Conservation (phyloP, 192 early-diverging fungal genomes). For the Powellomyces hirtus region DNA sequence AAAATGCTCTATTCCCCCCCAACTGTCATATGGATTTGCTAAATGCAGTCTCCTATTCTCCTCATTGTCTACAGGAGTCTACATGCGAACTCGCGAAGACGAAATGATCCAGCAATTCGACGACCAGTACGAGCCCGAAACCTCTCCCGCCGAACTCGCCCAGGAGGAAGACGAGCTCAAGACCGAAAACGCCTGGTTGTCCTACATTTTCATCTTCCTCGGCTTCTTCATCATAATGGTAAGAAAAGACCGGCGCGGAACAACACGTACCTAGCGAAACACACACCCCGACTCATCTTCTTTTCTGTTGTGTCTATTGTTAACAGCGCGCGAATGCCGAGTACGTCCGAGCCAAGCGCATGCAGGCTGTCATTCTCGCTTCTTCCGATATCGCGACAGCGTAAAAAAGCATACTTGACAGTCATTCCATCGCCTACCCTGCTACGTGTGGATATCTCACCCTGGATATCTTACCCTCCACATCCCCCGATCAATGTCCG, state of each 20-base stretch:
- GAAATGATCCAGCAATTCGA: constrained; percentile 16
- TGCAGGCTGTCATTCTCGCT: constrained; percentile 68
- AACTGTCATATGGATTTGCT: too few relatives aligned
- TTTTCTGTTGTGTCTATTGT: too few relatives aligned
- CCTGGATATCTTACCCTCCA: too few relatives aligned
- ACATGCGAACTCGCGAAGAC: constrained; percentile 20
- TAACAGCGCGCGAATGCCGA: constrained; percentile 65
- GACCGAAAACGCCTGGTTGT: constrained; percentile 62
- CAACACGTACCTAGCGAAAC: too few relatives aligned
- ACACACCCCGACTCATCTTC: too few relatives aligned
- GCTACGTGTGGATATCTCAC: too few relatives aligned
- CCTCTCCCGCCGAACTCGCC: not conserved
- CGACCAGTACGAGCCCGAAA: constrained; percentile 23
- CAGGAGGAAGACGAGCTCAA: constrained; percentile 17
- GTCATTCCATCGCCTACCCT: too few relatives aligned
- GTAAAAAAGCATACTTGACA: too few relatives aligned
- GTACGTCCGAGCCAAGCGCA: constrained; percentile 66
- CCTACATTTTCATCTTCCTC: constrained; percentile 72
- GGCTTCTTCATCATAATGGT: constrained; percentile 71
- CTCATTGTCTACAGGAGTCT: not conserved
- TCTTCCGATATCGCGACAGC: too few relatives aligned
- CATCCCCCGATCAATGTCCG: too few relatives aligned
- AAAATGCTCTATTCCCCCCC: not conserved
- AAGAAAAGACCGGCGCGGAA: too few relatives aligned
- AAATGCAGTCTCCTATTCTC: too few relatives aligned